A percentile compares a stretch with the other conserved stretches of the same genome.
These are phyloP conservation scores for Tubosaeta sp. DNA, from an alignment of 768 basidiomycete genomes.

Conservation along the genomic window DNA sequence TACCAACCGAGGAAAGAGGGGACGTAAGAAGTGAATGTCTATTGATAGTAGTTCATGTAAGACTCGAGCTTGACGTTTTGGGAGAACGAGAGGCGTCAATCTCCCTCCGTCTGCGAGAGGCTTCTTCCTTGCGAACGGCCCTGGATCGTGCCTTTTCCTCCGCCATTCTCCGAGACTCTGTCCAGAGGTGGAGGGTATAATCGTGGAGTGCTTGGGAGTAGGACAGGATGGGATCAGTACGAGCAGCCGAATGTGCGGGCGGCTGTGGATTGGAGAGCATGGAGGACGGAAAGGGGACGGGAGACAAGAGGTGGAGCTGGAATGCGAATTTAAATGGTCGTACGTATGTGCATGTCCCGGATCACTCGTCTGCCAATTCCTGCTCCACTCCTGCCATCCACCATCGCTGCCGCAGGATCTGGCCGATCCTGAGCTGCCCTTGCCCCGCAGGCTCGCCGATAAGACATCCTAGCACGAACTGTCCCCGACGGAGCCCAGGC, in stretches of 20 bases:
- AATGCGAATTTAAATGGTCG: constrained; percentile 25
- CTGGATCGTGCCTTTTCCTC: constrained; percentile 45
- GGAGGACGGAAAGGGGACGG: constrained; percentile 7
- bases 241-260: constrained; percentile 1
- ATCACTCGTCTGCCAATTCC: constrained; percentile 21
- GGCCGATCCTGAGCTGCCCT: neutral
- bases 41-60: constrained; percentile 11
- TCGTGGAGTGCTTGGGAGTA: constrained; percentile 66
- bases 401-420: neutral
- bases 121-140: constrained; percentile 25
- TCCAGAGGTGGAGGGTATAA: constrained; percentile 65
- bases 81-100: constrained; percentile 5
- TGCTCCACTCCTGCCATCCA: constrained; percentile 24
- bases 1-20: constrained; percentile 12
- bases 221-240: constrained; percentile 38
- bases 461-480: neutral
- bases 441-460: neutral
- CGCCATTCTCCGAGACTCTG: constrained; percentile 55
- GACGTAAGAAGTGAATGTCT: constrained; percentile 2
- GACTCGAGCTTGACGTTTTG: constrained; percentile 7
- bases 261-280: constrained; percentile 17
- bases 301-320: constrained; percentile 10
- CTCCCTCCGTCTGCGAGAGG: constrained; percentile 23
- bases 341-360: constrained; percentile 16
- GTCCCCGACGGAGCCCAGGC: neutral